Conservation (phyloP, 306 rosid species). For the Inga leiocalycina region DNA sequence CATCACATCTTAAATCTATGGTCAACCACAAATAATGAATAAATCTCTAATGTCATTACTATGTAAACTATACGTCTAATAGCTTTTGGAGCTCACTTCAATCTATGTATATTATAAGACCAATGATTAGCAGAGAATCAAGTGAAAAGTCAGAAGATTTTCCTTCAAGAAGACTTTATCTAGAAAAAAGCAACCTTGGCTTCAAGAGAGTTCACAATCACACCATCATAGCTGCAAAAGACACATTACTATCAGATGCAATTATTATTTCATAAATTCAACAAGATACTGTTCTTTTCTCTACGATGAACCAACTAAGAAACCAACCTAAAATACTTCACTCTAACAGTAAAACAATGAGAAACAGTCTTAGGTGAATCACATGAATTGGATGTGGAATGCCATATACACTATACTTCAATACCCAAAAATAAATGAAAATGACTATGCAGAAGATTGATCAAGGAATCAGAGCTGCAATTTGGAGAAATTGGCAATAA, state of each 20-base stretch:
- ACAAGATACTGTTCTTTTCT: slow-evolving; percentile 12
- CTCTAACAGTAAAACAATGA: slow-evolving; percentile 8
- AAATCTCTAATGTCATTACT: not conserved
- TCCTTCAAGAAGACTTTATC: slow-evolving; percentile 58
- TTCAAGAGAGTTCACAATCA: slow-evolving; percentile 76
- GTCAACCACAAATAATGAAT: not conserved
- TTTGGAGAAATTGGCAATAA: not conserved
- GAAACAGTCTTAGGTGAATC: slow-evolving; percentile 1
- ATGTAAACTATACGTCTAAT: not conserved
- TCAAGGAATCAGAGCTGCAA: slow-evolving; percentile 10
- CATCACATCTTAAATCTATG: not conserved
- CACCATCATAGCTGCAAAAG: slow-evolving; percentile 82
- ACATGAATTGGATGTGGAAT: not conserved
- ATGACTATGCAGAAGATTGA: not conserved
- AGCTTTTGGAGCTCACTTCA: slow-evolving; percentile 7
- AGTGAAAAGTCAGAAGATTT: slow-evolving; percentile 29
- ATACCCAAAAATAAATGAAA: slow-evolving; percentile 7
- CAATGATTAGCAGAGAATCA: slow-evolving; percentile 21
- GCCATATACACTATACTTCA: not conserved
- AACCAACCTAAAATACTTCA: slow-evolving; percentile 1
- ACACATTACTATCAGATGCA: slow-evolving; percentile 31
- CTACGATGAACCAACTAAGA: not conserved
- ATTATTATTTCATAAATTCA: slow-evolving; percentile 31
- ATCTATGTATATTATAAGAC: slow-evolving; percentile 3
- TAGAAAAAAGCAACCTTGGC: slow-evolving; percentile 75